Percentiles rank a stretch among this genome's conserved stretches.
Conservation (phyloP, 1,284 basidiomycete genomes). For the Coniferiporia weirii region DNA sequence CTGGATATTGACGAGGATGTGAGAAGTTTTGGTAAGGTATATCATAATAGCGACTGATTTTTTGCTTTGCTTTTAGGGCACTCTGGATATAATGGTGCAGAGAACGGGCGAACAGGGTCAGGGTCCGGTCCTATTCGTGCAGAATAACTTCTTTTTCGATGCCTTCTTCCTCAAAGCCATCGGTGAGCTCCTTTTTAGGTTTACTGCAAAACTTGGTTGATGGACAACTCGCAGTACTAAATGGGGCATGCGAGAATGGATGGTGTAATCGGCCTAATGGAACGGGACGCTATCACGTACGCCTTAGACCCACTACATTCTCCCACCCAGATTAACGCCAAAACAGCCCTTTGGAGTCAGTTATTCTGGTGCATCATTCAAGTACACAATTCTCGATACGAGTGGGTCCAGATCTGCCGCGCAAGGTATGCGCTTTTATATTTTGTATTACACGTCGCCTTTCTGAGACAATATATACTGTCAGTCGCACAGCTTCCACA, state of each 20-base stretch:
- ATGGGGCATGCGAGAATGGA: conserved; percentile 85
- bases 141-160: conserved; percentile 98
- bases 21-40: conserved; percentile 28
- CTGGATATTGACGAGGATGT: conserved; percentile 97
- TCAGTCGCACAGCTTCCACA: conserved; percentile 90
- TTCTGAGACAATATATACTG: conserved; percentile 1
- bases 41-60: conserved; percentile 11
- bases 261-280: conserved; percentile 64
- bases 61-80: conserved; percentile 57
- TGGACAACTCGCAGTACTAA: conserved; percentile 57
- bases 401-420: conserved; percentile 87
- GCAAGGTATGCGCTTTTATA: conserved; percentile 52
- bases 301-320: conserved; percentile 23
- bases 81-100: conserved; percentile 89
- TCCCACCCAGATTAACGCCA: conserved; percentile 14
- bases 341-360: conserved; percentile 86
- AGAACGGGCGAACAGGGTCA: conserved; percentile 63
- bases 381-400: conserved; percentile 95
- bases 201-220: conserved; percentile 6
- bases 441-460: conserved; percentile 1
- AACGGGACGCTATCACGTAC: conserved; percentile 66
- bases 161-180: conserved; percentile 98
- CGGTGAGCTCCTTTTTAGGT: conserved; percentile 40
- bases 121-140: conserved; percentile 76
- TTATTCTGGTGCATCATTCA: conserved; percentile 93